These are phyloP conservation scores for Zygnema cylindricum DNA, from an alignment of 139 green algal species.

Conservation along the genomic window DNA sequence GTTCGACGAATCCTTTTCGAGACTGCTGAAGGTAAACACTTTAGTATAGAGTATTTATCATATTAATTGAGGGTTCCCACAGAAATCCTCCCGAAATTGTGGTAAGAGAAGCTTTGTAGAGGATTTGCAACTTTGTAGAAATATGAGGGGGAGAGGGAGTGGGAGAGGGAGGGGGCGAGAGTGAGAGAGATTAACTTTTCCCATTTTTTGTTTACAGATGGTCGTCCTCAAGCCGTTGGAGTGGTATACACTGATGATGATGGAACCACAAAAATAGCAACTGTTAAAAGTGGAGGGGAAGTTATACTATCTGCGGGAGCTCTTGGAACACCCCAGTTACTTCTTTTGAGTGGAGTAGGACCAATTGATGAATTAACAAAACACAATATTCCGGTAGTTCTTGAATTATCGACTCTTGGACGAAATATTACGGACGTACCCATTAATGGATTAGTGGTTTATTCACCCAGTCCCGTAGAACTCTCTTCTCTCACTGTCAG, in stretches of 20 bases:
- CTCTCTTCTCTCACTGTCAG: neutral
- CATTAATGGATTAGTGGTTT: constrained; percentile 30
- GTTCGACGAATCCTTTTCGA: constrained; percentile 35
- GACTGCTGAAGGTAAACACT: neutral
- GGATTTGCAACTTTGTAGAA: neutral
- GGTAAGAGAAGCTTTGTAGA: neutral
- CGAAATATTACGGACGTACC: constrained; percentile 30
- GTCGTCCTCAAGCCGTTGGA: neutral
- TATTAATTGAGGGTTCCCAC: too few relatives aligned
- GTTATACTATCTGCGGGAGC: constrained; percentile 36
- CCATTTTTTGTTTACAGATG: neutral
- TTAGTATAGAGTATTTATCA: too few relatives aligned
- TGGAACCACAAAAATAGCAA: neutral
- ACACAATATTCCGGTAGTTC: constrained; percentile 24
- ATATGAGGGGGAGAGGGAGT: neutral
- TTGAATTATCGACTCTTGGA: neutral
- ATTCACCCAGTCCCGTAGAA: constrained; percentile 16
- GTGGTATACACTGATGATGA: constrained; percentile 26
- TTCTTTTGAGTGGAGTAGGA: constrained; percentile 39
- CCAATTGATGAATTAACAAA: constrained; percentile 26
- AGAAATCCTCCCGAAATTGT: too few relatives aligned
- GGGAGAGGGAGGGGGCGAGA: too few relatives aligned
- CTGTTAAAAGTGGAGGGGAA: constrained; percentile 15
- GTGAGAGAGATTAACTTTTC: neutral
- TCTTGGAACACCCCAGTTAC: constrained; percentile 37